A percentile compares a stretch with the other conserved stretches of the same genome.
phyloP scores from a whole-genome alignment of 805 yeast species.

The Wickerhamiella parazyma region DNA sequence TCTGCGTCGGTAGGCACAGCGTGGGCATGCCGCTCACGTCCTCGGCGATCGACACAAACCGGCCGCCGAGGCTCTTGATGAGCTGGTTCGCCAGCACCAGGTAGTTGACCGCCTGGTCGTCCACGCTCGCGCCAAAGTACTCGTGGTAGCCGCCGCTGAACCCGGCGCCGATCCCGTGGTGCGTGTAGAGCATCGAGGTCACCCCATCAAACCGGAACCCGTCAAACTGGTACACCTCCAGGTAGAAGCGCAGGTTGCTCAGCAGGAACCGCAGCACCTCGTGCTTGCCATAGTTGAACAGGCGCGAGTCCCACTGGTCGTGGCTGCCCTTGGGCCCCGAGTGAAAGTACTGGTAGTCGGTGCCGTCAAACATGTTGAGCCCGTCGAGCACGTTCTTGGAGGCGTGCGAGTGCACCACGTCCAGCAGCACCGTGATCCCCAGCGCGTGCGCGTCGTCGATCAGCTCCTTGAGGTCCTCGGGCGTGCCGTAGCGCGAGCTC shows the following conservation, averaged over 20 bases:
- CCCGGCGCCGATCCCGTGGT: slow-evolving; percentile 81
- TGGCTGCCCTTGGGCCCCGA: slow-evolving; percentile 82
- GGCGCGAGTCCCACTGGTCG: slow-evolving; percentile 90
- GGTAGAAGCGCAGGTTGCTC: slow-evolving; percentile 68
- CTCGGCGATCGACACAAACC: slow-evolving; percentile 75
- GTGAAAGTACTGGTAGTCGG: slow-evolving; percentile 91
- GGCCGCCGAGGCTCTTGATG: slow-evolving; percentile 40
- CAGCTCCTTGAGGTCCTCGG: slow-evolving; percentile 83
- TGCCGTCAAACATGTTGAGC: slow-evolving; percentile 82
- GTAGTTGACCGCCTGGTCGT: slow-evolving; percentile 74
- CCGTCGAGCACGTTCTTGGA: slow-evolving; percentile 93
- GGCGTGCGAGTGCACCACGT: slow-evolving; percentile 92
- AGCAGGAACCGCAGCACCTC: slow-evolving; percentile 81
- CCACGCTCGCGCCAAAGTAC: slow-evolving; percentile 70
- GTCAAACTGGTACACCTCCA: slow-evolving; percentile 76
- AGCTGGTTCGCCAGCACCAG: slow-evolving; percentile 82
- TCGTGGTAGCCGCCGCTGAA: slow-evolving; percentile 90
- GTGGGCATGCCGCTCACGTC: slow-evolving; percentile 98
- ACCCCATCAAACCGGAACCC: slow-evolving; percentile 97
- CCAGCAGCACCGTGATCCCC: slow-evolving; percentile 77
- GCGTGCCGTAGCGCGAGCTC: slow-evolving; percentile 85
- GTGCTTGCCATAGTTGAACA: slow-evolving; percentile 82
- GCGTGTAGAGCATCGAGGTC: slow-evolving; percentile 79
- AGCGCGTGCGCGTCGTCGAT: slow-evolving; percentile 82
- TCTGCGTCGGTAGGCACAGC: slow-evolving; percentile 53